A percentile compares a stretch with the other conserved stretches of the same genome.
Evolutionary conservation across 1,284 basidiomycete species (phyloP).

Genomic region (Sanghuangporus sanghuang): DNA sequence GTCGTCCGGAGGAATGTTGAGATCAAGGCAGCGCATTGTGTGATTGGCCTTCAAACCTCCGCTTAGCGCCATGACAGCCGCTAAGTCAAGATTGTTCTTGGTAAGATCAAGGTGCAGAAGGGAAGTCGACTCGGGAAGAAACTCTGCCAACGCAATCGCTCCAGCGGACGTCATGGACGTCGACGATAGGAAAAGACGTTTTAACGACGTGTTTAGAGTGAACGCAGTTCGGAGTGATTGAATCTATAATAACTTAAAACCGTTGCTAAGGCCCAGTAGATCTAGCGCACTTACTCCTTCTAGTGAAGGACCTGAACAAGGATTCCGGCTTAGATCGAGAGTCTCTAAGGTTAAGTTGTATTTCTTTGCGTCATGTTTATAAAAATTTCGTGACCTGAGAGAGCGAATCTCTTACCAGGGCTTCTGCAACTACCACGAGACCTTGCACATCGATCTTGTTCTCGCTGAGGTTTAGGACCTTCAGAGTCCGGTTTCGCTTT

Average conservation of each 20-base stretch:
- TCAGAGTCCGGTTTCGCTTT: conserved; percentile 92
- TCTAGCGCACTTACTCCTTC: conserved; percentile 66
- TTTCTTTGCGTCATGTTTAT: conserved; percentile 50
- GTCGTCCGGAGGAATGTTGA: conserved; percentile 87
- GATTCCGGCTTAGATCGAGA: conserved; percentile 89
- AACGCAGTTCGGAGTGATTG: conserved; percentile 88
- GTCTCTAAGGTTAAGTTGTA: conserved; percentile 94
- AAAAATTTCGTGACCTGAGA: neutral
- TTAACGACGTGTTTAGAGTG: conserved; percentile 88
- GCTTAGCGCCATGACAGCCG: conserved; percentile 88
- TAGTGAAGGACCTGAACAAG: conserved; percentile 82
- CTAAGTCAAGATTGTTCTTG: conserved; percentile 77
- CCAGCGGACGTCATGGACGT: conserved; percentile 81
- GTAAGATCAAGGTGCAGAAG: conserved; percentile 89
- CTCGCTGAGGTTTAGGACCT: conserved; percentile 90
- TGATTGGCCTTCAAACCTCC: conserved; percentile 82
- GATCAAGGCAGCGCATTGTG: conserved; percentile 86
- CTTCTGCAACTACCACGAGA: conserved; percentile 81
- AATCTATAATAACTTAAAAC: conserved; percentile 43
- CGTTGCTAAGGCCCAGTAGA: neutral
- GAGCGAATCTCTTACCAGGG: conserved; percentile 54
- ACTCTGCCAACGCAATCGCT: conserved; percentile 94
- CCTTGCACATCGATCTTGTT: conserved; percentile 88
- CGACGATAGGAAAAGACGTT: conserved; percentile 86
- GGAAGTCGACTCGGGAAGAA: conserved; percentile 85